Base-by-base conservation (phyloP, 805 yeast genomes). In the Yarrowia alimentaria region DNA sequence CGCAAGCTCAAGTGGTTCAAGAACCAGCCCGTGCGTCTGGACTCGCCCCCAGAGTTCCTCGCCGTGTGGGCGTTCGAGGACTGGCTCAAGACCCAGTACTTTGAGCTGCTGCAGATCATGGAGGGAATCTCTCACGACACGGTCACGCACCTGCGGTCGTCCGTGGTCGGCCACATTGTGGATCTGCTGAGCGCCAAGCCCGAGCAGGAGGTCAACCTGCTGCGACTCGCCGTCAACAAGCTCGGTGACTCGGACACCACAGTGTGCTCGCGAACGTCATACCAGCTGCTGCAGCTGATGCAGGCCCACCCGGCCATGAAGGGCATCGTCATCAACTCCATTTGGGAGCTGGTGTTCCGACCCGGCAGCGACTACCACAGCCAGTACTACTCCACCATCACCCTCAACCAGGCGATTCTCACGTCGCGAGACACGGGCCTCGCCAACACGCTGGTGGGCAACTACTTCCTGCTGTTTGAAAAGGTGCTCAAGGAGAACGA, bases 301-400 rank as follows among this genome's bases (percentile, higher is more conserved):
- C 95, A 87, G 65, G 83, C 81, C 4, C 99, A 93, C 65, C 99
- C 99, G 14, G 93, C 93, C 43, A 93, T 93, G 98, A 91, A 89
- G 66, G 70, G 78, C 49, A 79, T 91, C 53, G 74, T 93, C 30
- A 77, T 83, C 31, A 87, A 87, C 55, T 73, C 93, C 5, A 83
- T 91, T 29, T 78, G 85, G 43, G 98, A 93, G 64, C 76, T 83
- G 47, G 72, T 88, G 24, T 83, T 87, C 67, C 79, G 85, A 61
- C 78, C 81, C 45, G 81, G 81, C 26, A 60, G 64, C 22, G 97
- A 88, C 55, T 85, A 88, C 66, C 95, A 89, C 62, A 80, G 95
- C 6, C 80, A 85, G 54, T 93, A 93, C 65, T 93, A 90, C 65
- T 79, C 96, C 3, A 78, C 88, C 5, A 77, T 90, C 57, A 86